These are phyloP conservation scores for Leishmania turanica DNA, from an alignment of 208 protist genomes.

Conservation along the genomic window DNA sequence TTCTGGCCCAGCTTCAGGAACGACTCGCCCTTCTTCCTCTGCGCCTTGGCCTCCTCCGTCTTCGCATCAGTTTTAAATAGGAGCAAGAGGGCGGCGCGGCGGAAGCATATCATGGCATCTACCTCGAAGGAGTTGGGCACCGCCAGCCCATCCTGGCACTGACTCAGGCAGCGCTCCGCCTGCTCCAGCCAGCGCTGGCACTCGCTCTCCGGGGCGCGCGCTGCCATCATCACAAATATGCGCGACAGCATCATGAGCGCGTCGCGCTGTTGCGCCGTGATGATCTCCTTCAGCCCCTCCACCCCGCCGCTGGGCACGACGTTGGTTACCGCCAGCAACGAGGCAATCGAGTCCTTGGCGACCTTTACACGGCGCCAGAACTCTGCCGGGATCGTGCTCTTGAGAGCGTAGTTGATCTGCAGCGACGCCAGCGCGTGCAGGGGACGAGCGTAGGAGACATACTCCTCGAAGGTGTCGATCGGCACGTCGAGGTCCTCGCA, in stretches of 20 bases:
- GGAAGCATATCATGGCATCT: conserved; percentile 69
- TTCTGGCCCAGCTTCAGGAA: conserved; percentile 34
- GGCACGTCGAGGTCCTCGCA: conserved; percentile 82
- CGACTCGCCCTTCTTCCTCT: conserved; percentile 53
- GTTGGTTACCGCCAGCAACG: conserved; percentile 71
- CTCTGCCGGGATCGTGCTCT: conserved; percentile 67
- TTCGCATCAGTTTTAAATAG: conserved; percentile 73
- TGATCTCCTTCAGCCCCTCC: conserved; percentile 62
- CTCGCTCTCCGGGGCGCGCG: conserved; percentile 72
- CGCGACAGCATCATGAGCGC: conserved; percentile 73
- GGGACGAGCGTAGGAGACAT: conserved; percentile 77
- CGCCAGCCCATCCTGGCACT: conserved; percentile 60
- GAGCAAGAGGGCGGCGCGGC: conserved; percentile 67
- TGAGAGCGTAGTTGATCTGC: conserved; percentile 84
- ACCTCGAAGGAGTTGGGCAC: conserved; percentile 38
- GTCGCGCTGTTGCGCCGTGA: conserved; percentile 77
- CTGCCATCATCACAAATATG: conserved; percentile 87
- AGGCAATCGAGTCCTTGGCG: conserved; percentile 77
- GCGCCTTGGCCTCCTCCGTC: conserved; percentile 52
- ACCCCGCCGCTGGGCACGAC: conserved; percentile 60
- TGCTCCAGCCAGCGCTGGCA: conserved; percentile 66
- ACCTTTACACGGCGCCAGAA: conserved; percentile 86
- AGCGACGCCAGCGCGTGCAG: conserved; percentile 74
- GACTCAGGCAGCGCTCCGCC: conserved; percentile 78
- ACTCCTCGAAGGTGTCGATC: conserved; percentile 85